A percentile compares a stretch with the other conserved stretches of the same genome.
phyloP scores from a whole-genome alignment of 2,329 filamentous ascomycete genomes.

The Epichloe baconii region DNA sequence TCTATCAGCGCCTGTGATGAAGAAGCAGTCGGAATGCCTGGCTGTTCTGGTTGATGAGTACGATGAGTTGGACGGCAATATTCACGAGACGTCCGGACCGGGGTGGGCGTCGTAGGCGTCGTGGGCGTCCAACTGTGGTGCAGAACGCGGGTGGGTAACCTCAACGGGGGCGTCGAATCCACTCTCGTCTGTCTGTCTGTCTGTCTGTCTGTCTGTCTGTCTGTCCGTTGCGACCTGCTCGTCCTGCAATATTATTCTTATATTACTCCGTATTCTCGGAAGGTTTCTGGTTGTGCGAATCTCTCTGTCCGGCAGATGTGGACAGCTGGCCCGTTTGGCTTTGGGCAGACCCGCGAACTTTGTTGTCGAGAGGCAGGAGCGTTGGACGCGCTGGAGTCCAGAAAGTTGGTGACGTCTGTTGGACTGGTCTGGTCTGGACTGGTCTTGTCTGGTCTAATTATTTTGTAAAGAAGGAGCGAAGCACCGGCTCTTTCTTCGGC shows the following conservation, averaged over 20 bases:
- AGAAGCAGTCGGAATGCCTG: background rate
- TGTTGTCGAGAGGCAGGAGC: background rate
- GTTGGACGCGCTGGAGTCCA: background rate
- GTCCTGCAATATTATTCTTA: background rate
- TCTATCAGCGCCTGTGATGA: background rate
- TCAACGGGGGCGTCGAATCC: background rate
- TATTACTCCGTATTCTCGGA: background rate
- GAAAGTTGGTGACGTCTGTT: background rate
- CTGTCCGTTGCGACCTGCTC: background rate
- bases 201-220: background rate
- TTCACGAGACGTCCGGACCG: background rate
- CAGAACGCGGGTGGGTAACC: constrained; percentile 2
- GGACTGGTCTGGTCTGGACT: background rate
- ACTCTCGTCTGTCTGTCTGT: background rate
- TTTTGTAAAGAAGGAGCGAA: background rate
- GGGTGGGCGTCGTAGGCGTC: background rate
- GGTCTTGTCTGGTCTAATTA: background rate
- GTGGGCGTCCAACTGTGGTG: background rate
- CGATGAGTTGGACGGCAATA: background rate
- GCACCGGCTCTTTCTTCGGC: background rate
- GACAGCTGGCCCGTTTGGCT: background rate
- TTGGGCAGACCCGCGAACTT: background rate
- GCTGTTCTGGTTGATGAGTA: background rate
- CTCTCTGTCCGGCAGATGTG: background rate
- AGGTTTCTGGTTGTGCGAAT: background rate